Conservation (phyloP, 108 stramenopile species). For the Aurantiochytrium sp. region DNA sequence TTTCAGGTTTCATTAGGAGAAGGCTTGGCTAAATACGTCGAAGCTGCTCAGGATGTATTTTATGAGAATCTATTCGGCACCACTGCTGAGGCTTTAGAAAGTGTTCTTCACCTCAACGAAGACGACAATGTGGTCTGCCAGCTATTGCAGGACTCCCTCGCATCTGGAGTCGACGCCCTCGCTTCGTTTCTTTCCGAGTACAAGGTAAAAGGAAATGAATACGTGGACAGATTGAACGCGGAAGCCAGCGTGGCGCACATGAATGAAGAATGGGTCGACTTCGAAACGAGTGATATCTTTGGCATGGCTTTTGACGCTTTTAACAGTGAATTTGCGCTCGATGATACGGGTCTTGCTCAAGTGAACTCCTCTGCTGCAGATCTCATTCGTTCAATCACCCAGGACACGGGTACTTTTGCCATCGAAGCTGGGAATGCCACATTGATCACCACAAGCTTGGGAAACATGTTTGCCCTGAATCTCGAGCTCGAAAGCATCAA, state of each 20-base stretch:
- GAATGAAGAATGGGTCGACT: background rate
- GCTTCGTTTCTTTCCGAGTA: background rate
- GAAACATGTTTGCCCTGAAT: background rate
- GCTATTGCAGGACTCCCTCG: background rate
- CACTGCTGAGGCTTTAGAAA: background rate
- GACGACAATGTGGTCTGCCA: background rate
- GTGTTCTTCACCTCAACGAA: background rate
- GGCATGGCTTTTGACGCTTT: background rate
- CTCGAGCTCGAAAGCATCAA: background rate
- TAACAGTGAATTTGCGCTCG: background rate
- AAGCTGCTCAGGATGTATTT: background rate
- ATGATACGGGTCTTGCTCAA: background rate
- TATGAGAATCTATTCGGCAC: background rate
- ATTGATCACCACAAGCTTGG: background rate
- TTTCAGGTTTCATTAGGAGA: background rate
- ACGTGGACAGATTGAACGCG: background rate
- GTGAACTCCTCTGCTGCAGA: background rate
- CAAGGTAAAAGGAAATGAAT: background rate
- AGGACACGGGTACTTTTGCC: background rate
- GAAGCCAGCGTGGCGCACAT: background rate
- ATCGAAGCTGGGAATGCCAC: background rate
- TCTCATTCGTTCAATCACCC: background rate
- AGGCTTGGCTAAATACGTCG: background rate
- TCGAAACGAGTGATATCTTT: background rate
- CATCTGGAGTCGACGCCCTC: background rate